Evolutionary conservation across 805 yeast genomes (phyloP).

Genomic region (Cyberlindnera bimundalis): DNA sequence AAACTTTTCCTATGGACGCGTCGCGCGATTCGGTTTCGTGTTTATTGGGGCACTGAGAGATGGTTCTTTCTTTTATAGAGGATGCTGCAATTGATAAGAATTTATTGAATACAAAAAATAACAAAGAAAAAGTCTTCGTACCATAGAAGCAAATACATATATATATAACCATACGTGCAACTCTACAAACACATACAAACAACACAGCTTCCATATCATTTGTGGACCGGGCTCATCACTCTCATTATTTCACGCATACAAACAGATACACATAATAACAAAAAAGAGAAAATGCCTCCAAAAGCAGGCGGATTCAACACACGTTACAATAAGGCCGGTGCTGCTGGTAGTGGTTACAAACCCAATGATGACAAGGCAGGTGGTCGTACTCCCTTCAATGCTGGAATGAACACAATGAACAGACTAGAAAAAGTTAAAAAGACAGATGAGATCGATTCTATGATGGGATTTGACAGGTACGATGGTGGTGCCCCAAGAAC

Average conservation of each 20-base stretch:
- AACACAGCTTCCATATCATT: too few species aligned
- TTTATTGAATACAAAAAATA: too few species aligned
- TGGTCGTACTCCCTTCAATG: conserved; percentile 31
- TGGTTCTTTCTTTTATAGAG: too few species aligned
- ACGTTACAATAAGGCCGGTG: conserved; percentile 50
- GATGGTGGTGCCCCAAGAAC: conserved; percentile 65
- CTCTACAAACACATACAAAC: too few species aligned
- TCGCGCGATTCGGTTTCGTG: not conserved
- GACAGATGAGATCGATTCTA: conserved; percentile 66
- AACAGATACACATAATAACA: conserved; percentile 6
- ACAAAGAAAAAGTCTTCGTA: too few species aligned
- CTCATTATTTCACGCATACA: not conserved
- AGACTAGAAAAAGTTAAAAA: conserved; percentile 53
- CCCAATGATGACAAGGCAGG: conserved; percentile 33
- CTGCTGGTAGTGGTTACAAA: conserved; percentile 14
- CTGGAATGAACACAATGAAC: conserved; percentile 6
- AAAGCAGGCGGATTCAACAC: conserved; percentile 17
- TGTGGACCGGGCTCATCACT: too few species aligned
- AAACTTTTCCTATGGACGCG: not conserved
- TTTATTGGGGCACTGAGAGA: too few species aligned
- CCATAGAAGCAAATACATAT: too few species aligned
- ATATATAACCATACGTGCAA: too few species aligned
- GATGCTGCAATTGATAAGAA: too few species aligned
- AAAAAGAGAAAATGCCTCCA: conserved; percentile 5
- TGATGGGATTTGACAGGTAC: conserved; percentile 85